These are phyloP conservation scores for Chloroidium sp. DNA, from an alignment of 163 green algal species.

Conservation along the genomic window DNA sequence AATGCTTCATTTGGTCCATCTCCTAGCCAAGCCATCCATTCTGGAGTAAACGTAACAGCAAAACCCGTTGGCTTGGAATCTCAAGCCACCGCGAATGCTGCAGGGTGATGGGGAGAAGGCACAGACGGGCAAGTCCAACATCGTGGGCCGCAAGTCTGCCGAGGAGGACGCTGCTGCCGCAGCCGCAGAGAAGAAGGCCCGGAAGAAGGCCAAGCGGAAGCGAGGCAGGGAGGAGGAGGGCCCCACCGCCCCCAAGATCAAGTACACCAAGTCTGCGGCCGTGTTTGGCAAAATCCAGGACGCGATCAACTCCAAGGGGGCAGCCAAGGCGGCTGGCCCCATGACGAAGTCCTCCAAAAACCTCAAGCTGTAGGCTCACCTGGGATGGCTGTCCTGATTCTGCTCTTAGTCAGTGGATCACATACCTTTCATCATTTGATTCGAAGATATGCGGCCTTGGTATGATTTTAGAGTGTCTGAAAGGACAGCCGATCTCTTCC, in stretches of 20 bases:
- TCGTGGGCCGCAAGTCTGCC: slow-evolving; percentile 15
- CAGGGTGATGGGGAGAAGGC: neutral
- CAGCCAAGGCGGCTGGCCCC: neutral
- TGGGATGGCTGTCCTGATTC: too few relatives aligned
- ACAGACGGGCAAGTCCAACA: neutral
- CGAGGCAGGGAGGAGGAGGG: slow-evolving; percentile 1
- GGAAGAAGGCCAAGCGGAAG: slow-evolving; percentile 7
- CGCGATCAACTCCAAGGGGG: slow-evolving; percentile 10
- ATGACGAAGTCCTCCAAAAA: neutral
- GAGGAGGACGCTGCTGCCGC: slow-evolving; percentile 17
- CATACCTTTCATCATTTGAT: too few relatives aligned
- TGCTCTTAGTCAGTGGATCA: too few relatives aligned
- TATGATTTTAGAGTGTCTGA: too few relatives aligned
- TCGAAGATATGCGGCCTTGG: too few relatives aligned
- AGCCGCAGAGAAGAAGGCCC: slow-evolving; percentile 22
- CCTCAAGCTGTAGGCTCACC: neutral
- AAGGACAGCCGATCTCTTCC: too few relatives aligned
- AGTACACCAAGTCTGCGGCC: slow-evolving; percentile 47
- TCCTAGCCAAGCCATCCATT: too few relatives aligned
- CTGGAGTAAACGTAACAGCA: too few relatives aligned
- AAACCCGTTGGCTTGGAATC: neutral
- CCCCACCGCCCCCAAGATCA: slow-evolving; percentile 12
- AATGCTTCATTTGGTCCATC: too few relatives aligned
- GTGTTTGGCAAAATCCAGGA: slow-evolving; percentile 70
- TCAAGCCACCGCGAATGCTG: neutral